phyloP scores from a whole-genome alignment of 139 green algal species.

The Zygnema circumcarinatum region DNA sequence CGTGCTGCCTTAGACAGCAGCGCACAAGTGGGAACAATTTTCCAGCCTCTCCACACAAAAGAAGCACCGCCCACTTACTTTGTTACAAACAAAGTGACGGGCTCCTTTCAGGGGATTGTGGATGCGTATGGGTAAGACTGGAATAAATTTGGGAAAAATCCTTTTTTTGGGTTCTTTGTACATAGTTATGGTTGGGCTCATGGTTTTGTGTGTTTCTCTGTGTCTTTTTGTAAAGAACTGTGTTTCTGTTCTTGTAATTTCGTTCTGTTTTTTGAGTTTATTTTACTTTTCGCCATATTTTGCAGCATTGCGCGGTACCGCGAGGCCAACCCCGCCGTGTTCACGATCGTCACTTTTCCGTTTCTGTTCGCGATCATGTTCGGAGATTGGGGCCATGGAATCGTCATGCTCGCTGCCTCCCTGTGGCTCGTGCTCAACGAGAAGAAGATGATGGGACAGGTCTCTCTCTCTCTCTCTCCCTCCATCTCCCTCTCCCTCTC shows the following conservation, averaged over 20 bases:
- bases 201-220: background rate
- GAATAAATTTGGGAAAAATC: background rate
- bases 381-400: slow-evolving; percentile 93
- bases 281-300: slow-evolving; percentile 20
- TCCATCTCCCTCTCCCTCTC: too few relatives aligned
- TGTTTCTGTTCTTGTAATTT: slow-evolving; percentile 5
- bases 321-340: slow-evolving; percentile 92
- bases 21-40: slow-evolving; percentile 80
- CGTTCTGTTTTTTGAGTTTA: background rate
- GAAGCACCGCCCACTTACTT: slow-evolving; percentile 94
- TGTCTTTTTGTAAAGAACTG: slow-evolving; percentile 5
- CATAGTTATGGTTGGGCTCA: background rate
- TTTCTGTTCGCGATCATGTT: slow-evolving; percentile 99
- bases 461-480: slow-evolving; percentile 5
- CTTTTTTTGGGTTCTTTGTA: background rate
- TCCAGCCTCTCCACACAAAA: slow-evolving; percentile 85
- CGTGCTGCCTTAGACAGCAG: slow-evolving; percentile 55
- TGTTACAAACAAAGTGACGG: slow-evolving; percentile 87
- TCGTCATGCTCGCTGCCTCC: slow-evolving; percentile 85
- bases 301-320: slow-evolving; percentile 84
- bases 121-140: slow-evolving; percentile 87
- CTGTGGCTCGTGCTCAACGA: slow-evolving; percentile 84
- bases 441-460: slow-evolving; percentile 69
- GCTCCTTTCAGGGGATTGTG: slow-evolving; percentile 94
- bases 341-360: slow-evolving; percentile 98